These are phyloP conservation scores for Cutaneotrichosporon cavernicola DNA, from an alignment of 1,284 basidiomycete genomes.

Conservation along the genomic window DNA sequence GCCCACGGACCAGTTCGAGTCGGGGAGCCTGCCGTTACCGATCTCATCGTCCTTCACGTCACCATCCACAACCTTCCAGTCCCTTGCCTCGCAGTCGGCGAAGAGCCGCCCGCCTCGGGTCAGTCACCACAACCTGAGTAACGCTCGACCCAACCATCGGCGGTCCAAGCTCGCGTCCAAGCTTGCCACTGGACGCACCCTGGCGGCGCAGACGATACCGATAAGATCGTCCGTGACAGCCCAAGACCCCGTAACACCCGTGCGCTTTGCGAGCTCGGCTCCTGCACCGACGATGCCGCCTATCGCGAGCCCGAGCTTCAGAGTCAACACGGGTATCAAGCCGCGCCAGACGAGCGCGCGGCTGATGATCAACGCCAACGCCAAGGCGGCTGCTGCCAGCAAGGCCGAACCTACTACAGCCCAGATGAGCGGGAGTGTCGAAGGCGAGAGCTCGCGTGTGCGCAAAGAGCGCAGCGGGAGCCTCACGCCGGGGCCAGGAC, in stretches of 20 bases:
- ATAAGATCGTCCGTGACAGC: slow-evolving; percentile 37
- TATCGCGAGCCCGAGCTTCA: slow-evolving; percentile 28
- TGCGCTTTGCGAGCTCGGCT: slow-evolving; percentile 31
- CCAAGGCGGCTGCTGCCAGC: background rate
- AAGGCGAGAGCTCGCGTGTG: slow-evolving; percentile 18
- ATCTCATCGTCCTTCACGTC: slow-evolving; percentile 38
- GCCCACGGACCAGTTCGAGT: slow-evolving; percentile 23
- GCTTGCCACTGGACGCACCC: slow-evolving; percentile 21
- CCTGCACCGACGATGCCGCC: slow-evolving; percentile 28
- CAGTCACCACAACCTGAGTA: slow-evolving; percentile 27
- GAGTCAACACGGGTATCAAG: slow-evolving; percentile 38
- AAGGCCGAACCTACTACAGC: slow-evolving; percentile 5
- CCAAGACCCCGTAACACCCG: slow-evolving; percentile 10
- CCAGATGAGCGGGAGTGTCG: slow-evolving; percentile 6
- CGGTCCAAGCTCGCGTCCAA: slow-evolving; percentile 29
- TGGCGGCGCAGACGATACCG: slow-evolving; percentile 42
- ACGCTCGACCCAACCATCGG: slow-evolving; percentile 29
- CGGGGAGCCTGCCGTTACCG: slow-evolving; percentile 34
- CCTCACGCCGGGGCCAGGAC: slow-evolving; percentile 32
- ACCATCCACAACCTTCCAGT: slow-evolving; percentile 24
- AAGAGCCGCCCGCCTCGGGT: slow-evolving; percentile 19
- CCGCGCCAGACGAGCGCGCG: slow-evolving; percentile 44
- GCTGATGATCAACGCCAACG: slow-evolving; percentile 35
- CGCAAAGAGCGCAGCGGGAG: slow-evolving; percentile 42
- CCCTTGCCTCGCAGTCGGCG: slow-evolving; percentile 13